These are phyloP conservation scores for Boletus rufocinnamomeus DNA, from an alignment of 768 basidiomycete genomes.

Conservation along the genomic window DNA sequence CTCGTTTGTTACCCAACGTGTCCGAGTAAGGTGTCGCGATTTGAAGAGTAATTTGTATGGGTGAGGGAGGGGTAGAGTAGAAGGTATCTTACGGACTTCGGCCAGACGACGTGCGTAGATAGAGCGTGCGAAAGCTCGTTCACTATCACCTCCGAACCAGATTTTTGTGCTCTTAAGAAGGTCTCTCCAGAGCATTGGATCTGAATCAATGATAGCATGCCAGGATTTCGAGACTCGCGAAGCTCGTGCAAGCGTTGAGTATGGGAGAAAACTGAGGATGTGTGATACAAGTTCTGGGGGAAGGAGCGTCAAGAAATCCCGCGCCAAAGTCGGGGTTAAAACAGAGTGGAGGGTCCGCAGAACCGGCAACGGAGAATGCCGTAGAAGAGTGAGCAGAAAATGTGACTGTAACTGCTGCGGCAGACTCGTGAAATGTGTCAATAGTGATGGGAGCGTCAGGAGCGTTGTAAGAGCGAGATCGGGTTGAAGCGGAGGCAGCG, in stretches of 20 bases:
- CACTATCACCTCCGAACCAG: constrained; percentile 88
- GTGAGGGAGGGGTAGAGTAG: constrained; percentile 69
- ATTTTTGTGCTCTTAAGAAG: constrained; percentile 80
- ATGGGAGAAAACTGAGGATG: constrained; percentile 82
- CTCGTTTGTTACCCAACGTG: constrained; percentile 75
- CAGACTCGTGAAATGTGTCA: constrained; percentile 77
- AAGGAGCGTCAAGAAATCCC: constrained; percentile 91
- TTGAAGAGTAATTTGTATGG: constrained; percentile 95
- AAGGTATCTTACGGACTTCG: constrained; percentile 39
- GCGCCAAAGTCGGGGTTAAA: constrained; percentile 85
- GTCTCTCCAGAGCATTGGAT: constrained; percentile 87
- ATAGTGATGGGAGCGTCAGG: constrained; percentile 79
- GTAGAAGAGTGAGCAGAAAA: constrained; percentile 87
- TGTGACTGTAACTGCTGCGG: constrained; percentile 89
- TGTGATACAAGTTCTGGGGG: constrained; percentile 92
- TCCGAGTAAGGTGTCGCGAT: constrained; percentile 77
- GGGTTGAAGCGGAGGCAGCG: constrained; percentile 74
- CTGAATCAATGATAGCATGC: constrained; percentile 90
- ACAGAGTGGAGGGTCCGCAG: constrained; percentile 88
- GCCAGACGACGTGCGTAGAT: constrained; percentile 63
- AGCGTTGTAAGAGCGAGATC: constrained; percentile 83
- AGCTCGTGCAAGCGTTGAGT: constrained; percentile 79
- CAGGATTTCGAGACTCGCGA: constrained; percentile 88
- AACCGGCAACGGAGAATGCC: constrained; percentile 89
- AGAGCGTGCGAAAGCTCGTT: constrained; percentile 74